These are phyloP conservation scores for Cryptosporidium muris DNA, from an alignment of 169 alveolate species.

Conservation along the genomic window DNA sequence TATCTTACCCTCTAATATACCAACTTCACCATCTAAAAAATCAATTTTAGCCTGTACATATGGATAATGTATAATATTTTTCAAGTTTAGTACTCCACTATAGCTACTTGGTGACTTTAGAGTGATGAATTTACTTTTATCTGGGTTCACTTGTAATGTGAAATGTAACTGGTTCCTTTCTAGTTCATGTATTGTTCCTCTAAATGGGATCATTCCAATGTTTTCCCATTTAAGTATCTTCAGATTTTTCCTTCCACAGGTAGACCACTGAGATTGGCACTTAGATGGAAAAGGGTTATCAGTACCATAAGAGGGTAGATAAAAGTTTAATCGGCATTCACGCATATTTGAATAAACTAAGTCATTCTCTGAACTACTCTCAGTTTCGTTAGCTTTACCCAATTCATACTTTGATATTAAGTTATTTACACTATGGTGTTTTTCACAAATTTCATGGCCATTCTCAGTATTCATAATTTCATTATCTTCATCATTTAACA, in stretches of 20 bases:
- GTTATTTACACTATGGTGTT: background rate
- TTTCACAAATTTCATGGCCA: background rate
- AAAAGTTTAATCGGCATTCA: slow-evolving; percentile 15
- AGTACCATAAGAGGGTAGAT: slow-evolving; percentile 51
- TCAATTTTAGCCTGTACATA: slow-evolving; percentile 39
- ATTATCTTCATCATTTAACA: background rate
- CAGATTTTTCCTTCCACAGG: slow-evolving; percentile 5
- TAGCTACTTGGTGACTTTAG: slow-evolving; percentile 10
- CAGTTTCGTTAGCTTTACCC: background rate
- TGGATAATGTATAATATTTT: slow-evolving; percentile 61
- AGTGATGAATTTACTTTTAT: background rate
- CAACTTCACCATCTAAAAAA: slow-evolving; percentile 52
- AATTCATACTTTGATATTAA: background rate
- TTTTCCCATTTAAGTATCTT: slow-evolving; percentile 52
- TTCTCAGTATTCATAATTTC: background rate
- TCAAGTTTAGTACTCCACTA: slow-evolving; percentile 25
- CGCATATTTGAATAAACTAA: background rate
- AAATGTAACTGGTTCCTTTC: slow-evolving; percentile 41
- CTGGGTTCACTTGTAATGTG: slow-evolving; percentile 13
- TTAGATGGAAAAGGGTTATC: slow-evolving; percentile 64
- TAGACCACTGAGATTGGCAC: slow-evolving; percentile 49
- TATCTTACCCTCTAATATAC: slow-evolving; percentile 59
- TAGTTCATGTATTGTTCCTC: slow-evolving; percentile 70
- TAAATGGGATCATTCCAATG: slow-evolving; percentile 53
- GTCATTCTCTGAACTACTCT: slow-evolving; percentile 23